A percentile compares a stretch with the other conserved stretches of the same genome.
Conservation (phyloP, 495 filamentous ascomycete genomes). For the Sordaria brevicollis region DNA sequence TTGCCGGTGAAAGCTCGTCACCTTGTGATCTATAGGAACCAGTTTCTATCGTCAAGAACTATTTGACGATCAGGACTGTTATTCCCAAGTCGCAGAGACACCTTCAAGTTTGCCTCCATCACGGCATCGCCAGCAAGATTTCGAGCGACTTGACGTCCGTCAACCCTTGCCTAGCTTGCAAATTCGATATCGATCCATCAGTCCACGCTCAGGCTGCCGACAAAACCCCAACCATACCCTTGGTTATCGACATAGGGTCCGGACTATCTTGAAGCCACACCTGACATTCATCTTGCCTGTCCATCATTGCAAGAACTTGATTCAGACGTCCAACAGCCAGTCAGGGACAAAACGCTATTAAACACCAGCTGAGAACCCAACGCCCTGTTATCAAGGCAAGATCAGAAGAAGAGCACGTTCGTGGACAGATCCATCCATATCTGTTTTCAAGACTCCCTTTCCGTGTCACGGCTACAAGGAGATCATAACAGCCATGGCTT, state of each 20-base stretch:
- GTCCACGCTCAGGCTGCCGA: not conserved
- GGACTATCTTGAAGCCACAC: not conserved
- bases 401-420: not conserved
- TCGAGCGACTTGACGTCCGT: not conserved
- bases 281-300: not conserved
- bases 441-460: not conserved
- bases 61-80: not conserved
- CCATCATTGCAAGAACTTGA: too few species aligned
- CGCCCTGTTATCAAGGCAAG: too few species aligned
- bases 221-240: not conserved
- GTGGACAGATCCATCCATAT: not conserved
- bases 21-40: not conserved
- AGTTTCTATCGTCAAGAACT: not conserved
- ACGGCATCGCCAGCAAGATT: not conserved
- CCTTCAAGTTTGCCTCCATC: not conserved
- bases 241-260: not conserved
- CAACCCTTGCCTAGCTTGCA: not conserved
- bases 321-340: too few species aligned
- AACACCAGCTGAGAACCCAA: too few species aligned
- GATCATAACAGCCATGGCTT: constrained; percentile 25
- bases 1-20: not conserved
- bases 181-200: not conserved
- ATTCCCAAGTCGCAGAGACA: not conserved
- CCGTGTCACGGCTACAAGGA: not conserved
- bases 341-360: too few species aligned